Conservation (phyloP, 495 filamentous ascomycete genomes). For the Diplogelasinospora grovesii region DNA sequence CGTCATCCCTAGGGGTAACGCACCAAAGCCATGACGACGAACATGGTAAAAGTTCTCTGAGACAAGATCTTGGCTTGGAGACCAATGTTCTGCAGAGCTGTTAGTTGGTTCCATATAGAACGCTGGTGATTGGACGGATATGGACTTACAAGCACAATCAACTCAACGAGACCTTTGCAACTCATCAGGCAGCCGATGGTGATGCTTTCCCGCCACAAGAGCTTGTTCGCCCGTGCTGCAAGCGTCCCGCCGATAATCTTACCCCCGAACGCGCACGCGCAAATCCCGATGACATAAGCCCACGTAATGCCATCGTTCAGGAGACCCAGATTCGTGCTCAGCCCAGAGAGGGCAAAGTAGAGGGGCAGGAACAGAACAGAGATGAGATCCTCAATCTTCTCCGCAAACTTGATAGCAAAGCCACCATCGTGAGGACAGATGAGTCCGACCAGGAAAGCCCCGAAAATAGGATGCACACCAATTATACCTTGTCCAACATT, state of each 20-base stretch:
- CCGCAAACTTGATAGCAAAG: constrained; percentile 89
- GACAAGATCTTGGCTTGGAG: constrained; percentile 87
- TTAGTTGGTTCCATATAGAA: constrained; percentile 17
- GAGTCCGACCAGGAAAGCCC: constrained; percentile 77
- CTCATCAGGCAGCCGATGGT: constrained; percentile 93
- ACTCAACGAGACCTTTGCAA: constrained; percentile 92
- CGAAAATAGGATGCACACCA: constrained; percentile 83
- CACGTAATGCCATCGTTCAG: constrained; percentile 78
- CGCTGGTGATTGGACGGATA: neutral
- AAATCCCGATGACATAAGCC: constrained; percentile 86
- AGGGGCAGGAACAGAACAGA: constrained; percentile 84
- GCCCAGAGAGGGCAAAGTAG: constrained; percentile 89
- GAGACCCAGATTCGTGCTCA: constrained; percentile 83
- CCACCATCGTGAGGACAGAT: constrained; percentile 93
- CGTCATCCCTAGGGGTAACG: neutral
- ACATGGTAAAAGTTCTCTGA: constrained; percentile 87
- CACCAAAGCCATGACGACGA: constrained; percentile 90
- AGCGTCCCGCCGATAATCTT: constrained; percentile 83
- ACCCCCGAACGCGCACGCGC: constrained; percentile 72
- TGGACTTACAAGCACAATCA: constrained; percentile 79
- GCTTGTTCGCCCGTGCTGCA: constrained; percentile 67
- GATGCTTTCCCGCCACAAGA: constrained; percentile 90
- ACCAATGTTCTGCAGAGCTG: constrained; percentile 70
- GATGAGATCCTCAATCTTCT: constrained; percentile 94
- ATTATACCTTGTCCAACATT: constrained; percentile 66